These are phyloP conservation scores for Backusella psychrophila DNA, from an alignment of 192 early-diverging fungal species.

Conservation along the genomic window DNA sequence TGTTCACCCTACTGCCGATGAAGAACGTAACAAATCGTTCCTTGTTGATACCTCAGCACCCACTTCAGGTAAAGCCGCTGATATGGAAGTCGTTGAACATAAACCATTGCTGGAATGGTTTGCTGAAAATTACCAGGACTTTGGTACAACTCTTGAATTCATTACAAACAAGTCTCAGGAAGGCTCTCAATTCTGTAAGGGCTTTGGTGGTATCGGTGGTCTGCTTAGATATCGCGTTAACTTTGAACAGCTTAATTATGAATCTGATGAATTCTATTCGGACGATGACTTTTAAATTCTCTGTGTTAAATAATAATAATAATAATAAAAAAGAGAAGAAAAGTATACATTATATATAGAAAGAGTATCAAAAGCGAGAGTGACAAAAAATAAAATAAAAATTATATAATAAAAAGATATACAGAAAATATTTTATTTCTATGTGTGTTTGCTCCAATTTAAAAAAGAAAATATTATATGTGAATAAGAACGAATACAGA, in stretches of 20 bases:
- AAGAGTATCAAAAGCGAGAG: neutral
- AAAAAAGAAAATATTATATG: neutral
- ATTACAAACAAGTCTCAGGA: conserved; percentile 95
- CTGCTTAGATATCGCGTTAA: conserved; percentile 85
- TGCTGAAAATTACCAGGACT: conserved; percentile 96
- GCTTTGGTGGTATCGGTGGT: conserved; percentile 94
- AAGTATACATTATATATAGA: neutral
- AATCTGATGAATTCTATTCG: conserved; percentile 64
- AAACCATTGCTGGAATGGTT: conserved; percentile 95
- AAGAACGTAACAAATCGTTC: conserved; percentile 80
- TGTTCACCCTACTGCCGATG: conserved; percentile 78
- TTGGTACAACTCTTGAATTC: conserved; percentile 91
- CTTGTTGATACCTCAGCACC: conserved; percentile 37
- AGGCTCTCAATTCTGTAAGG: conserved; percentile 96
- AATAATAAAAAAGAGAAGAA: neutral
- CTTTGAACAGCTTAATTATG: conserved; percentile 63
- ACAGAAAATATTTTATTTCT: neutral
- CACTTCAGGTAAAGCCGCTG: conserved; percentile 43
- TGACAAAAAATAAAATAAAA: neutral
- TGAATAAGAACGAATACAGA: no score
- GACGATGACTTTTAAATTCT: conserved; percentile 28
- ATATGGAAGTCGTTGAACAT: conserved; percentile 82
- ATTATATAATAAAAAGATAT: neutral
- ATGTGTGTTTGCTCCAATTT: neutral
- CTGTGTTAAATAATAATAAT: neutral